phyloP scores from a whole-genome alignment of 768 basidiomycete genomes.

The Serendipita vermifera region DNA sequence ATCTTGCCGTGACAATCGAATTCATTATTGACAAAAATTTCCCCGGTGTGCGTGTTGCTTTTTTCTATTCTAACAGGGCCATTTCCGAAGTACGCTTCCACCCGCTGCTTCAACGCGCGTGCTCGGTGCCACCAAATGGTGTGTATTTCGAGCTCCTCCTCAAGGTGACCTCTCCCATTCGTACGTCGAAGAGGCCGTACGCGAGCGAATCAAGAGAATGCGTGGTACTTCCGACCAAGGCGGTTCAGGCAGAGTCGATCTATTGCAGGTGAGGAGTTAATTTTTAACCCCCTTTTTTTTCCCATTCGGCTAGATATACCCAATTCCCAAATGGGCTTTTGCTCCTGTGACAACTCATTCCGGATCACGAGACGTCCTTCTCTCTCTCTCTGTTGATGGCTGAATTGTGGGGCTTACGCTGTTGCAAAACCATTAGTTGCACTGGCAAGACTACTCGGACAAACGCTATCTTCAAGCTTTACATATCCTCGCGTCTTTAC shows the following conservation, averaged over 20 bases:
- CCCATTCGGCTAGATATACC: not conserved
- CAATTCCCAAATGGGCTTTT: too few species aligned
- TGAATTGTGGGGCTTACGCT: too few species aligned
- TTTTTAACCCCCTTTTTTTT: slow-evolving; percentile 6
- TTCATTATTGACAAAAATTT: too few species aligned
- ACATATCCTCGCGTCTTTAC: not conserved
- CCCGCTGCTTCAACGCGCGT: slow-evolving; percentile 28
- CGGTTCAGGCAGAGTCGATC: slow-evolving; percentile 33
- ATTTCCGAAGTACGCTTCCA: slow-evolving; percentile 40
- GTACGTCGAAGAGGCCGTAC: slow-evolving; percentile 48
- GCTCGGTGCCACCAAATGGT: slow-evolving; percentile 78
- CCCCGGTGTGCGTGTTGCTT: not conserved
- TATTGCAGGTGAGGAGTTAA: slow-evolving; percentile 46
- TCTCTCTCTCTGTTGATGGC: too few species aligned
- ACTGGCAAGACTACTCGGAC: slow-evolving; percentile 61
- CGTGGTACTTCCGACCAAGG: slow-evolving; percentile 26
- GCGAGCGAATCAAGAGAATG: slow-evolving; percentile 61
- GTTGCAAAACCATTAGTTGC: slow-evolving; percentile 58
- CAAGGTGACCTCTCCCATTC: slow-evolving; percentile 28
- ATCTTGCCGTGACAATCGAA: too few species aligned
- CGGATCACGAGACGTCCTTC: too few species aligned
- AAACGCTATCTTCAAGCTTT: slow-evolving; percentile 20
- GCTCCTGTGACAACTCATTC: too few species aligned
- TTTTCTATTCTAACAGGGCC: slow-evolving; percentile 39
- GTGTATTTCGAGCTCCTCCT: slow-evolving; percentile 49